A percentile compares a stretch with the other conserved stretches of the same genome.
phyloP scores from a whole-genome alignment of 495 filamentous ascomycete species.

The Penicillium canescens region DNA sequence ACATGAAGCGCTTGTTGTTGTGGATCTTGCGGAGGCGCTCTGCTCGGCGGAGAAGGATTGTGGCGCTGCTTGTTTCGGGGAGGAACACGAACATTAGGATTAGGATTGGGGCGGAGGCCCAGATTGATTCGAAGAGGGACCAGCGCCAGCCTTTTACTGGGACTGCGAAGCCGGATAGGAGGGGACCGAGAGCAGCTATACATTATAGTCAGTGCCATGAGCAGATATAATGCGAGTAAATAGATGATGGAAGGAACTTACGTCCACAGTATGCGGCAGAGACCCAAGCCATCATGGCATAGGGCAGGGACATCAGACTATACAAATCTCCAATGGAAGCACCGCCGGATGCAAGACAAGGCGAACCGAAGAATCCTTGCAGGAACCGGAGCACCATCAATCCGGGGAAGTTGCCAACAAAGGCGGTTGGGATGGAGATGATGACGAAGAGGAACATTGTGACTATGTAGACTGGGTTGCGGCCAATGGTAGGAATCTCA shows the following conservation, averaged over 20 bases:
- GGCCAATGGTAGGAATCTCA: constrained; percentile 52
- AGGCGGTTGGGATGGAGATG: constrained; percentile 46
- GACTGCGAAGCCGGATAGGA: constrained; percentile 65
- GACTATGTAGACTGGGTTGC: constrained; percentile 52
- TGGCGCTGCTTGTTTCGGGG: constrained; percentile 57
- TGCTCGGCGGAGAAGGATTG: constrained; percentile 60
- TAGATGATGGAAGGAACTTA: constrained; percentile 11
- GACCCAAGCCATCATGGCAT: constrained; percentile 56
- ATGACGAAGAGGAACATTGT: constrained; percentile 54
- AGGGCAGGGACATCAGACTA: constrained; percentile 53
- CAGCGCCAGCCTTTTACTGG: constrained; percentile 52
- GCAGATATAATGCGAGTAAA: constrained; percentile 24
- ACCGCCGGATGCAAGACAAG: constrained; percentile 55
- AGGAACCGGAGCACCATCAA: constrained; percentile 53
- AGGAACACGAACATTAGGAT: constrained; percentile 54
- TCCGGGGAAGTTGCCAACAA: constrained; percentile 48
- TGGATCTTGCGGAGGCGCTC: constrained; percentile 50
- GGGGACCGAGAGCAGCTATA: constrained; percentile 58
- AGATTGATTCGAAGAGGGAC: constrained; percentile 54
- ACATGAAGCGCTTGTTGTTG: constrained; percentile 39
- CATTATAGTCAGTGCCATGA: constrained; percentile 33
- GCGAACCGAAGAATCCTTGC: constrained; percentile 55
- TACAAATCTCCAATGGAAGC: constrained; percentile 57
- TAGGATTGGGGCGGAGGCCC: constrained; percentile 47
- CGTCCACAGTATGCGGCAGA: constrained; percentile 50